phyloP scores from a whole-genome alignment of 148 eudicot genomes.

The Rhododendron ferrugineum region DNA sequence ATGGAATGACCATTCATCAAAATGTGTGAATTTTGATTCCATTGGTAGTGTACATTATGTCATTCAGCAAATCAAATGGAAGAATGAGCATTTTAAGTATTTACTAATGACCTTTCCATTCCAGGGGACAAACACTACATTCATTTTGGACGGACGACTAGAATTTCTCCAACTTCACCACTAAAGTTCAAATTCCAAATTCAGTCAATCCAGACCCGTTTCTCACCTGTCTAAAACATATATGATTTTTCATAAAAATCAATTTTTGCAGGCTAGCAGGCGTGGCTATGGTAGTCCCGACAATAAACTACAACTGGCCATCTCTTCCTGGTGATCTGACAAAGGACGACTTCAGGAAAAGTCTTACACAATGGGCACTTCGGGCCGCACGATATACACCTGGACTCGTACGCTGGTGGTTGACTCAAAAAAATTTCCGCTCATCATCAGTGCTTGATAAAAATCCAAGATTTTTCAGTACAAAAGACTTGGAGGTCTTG shows the following conservation, averaged over 20 bases:
- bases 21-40: not conserved
- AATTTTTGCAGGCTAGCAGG: constrained; percentile 49
- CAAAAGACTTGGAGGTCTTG: constrained; percentile 54
- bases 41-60: not conserved
- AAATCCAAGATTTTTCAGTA: constrained; percentile 51
- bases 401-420: constrained; percentile 60
- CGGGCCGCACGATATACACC: constrained; percentile 41
- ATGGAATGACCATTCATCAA: not conserved
- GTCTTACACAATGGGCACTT: constrained; percentile 34
- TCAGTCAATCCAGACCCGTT: not conserved
- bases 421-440: constrained; percentile 56
- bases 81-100: not conserved
- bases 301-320: constrained; percentile 58
- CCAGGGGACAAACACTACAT: not conserved
- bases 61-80: not conserved
- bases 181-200: not conserved
- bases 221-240: not conserved
- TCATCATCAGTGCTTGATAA: constrained; percentile 49
- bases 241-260: not conserved
- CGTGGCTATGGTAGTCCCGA: constrained; percentile 55
- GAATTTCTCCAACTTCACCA: not conserved
- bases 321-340: constrained; percentile 46
- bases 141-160: not conserved
- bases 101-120: not conserved
- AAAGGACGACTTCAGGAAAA: constrained; percentile 54